Percentiles rank a stretch among this genome's conserved stretches.
Evolutionary conservation across 2,329 filamentous ascomycete genomes (phyloP).

Genomic region (Zymoseptoria ardabiliae): DNA sequence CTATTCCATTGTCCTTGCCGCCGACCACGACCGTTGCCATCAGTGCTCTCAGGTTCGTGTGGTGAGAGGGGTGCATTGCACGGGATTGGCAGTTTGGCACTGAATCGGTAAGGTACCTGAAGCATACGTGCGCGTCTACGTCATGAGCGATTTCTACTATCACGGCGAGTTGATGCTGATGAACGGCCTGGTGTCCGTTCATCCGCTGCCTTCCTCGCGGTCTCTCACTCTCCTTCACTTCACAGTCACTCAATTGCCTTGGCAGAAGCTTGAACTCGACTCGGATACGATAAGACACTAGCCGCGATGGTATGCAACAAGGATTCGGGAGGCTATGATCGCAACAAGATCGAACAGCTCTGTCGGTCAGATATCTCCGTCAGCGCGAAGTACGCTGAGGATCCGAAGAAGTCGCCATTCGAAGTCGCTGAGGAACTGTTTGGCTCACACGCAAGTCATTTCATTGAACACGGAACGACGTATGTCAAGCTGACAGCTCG

Average conservation of each 20-base stretch:
- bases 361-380: conserved; percentile 19
- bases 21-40: too few species aligned
- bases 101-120: too few species aligned
- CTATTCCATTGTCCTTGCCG: too few species aligned
- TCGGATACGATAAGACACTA: background rate
- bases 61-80: too few species aligned
- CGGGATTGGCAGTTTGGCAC: too few species aligned
- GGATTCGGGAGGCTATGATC: conserved; percentile 4
- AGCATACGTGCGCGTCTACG: background rate
- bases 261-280: background rate
- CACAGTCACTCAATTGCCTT: background rate
- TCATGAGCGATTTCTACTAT: background rate
- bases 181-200: background rate
- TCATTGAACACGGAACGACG: background rate
- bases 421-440: conserved; percentile 22
- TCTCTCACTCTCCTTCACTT: background rate
- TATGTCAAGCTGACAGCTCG: background rate
- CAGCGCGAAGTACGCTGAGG: conserved; percentile 20
- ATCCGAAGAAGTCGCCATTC: conserved; percentile 19
- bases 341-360: conserved; percentile 16
- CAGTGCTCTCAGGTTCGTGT: too few species aligned
- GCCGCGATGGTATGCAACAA: conserved; percentile 5
- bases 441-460: conserved; percentile 15
- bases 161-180: background rate
- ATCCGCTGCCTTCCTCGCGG: background rate